phyloP scores from a whole-genome alignment of 2,329 filamentous ascomycete species.

The Nannizziopsis arthrosporioides region DNA sequence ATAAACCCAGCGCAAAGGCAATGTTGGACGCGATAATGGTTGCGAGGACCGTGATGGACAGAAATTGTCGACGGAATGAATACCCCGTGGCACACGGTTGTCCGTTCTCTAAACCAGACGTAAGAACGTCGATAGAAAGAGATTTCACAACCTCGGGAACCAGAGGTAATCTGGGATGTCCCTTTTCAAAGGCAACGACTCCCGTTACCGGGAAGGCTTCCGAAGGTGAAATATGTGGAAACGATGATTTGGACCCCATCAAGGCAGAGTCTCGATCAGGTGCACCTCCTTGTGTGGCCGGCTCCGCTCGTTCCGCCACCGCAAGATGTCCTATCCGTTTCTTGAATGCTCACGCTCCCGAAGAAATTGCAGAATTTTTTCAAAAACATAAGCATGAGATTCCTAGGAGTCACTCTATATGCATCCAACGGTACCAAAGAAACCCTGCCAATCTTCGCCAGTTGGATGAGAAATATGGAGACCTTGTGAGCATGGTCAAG shows the following conservation, averaged over 20 bases:
- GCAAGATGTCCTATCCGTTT: constrained; percentile 84
- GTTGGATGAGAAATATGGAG: constrained; percentile 88
- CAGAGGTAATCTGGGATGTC: constrained; percentile 67
- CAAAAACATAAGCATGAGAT: constrained; percentile 93
- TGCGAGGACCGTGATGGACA: constrained; percentile 27
- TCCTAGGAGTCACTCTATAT: constrained; percentile 85
- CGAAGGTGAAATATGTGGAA: constrained; percentile 30
- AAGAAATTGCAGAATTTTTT: constrained; percentile 87
- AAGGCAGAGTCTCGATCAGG: constrained; percentile 36
- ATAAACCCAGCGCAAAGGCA: constrained; percentile 19
- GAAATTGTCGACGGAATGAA: constrained; percentile 22
- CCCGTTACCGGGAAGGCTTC: constrained; percentile 25
- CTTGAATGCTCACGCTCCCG: constrained; percentile 80
- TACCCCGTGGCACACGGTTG: constrained; percentile 26
- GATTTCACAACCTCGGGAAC: constrained; percentile 76
- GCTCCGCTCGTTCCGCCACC: constrained; percentile 35
- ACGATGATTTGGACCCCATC: constrained; percentile 51
- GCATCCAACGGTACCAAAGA: constrained; percentile 76
- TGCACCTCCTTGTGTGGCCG: constrained; percentile 33
- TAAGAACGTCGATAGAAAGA: constrained; percentile 62
- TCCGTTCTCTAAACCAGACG: constrained; percentile 39
- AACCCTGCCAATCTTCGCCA: constrained; percentile 76
- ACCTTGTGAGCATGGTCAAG: constrained; percentile 86
- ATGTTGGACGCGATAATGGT: constrained; percentile 32
- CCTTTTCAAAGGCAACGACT: constrained; percentile 51